Conservation (phyloP, 2,329 filamentous ascomycete species). For the Talaromyces atroroseus region DNA sequence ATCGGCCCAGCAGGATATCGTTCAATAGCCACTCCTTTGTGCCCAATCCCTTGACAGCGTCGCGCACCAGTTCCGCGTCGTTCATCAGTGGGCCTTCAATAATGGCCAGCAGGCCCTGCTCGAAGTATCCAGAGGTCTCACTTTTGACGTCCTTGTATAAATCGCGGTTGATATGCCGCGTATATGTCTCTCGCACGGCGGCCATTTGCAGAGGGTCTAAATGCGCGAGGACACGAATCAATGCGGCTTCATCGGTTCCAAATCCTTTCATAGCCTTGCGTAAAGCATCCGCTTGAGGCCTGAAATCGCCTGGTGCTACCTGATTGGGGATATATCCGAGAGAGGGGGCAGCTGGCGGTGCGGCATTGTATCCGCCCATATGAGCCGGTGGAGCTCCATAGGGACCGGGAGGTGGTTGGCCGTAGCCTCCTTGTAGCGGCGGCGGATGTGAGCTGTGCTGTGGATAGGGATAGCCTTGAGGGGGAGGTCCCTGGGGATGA, state of each 20-base stretch:
- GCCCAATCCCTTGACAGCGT: constrained; percentile 70
- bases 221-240: constrained; percentile 65
- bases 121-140: constrained; percentile 71
- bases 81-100: constrained; percentile 71
- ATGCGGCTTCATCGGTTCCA: constrained; percentile 74
- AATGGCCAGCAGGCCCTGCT: constrained; percentile 67
- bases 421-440: constrained; percentile 18
- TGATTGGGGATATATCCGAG: constrained; percentile 70
- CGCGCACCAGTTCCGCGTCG: constrained; percentile 65
- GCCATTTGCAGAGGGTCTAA: constrained; percentile 76
- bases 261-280: constrained; percentile 88
- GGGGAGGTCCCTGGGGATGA: constrained; percentile 9
- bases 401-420: constrained; percentile 18
- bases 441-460: constrained; percentile 22
- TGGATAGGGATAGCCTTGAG: constrained; percentile 15
- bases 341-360: constrained; percentile 60
- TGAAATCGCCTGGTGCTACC: constrained; percentile 61
- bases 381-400: constrained; percentile 24
- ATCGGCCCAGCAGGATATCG: constrained; percentile 74
- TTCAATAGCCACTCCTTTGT: constrained; percentile 85
- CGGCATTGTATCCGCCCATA: constrained; percentile 18
- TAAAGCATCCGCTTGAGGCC: constrained; percentile 63
- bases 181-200: constrained; percentile 62
- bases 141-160: constrained; percentile 70
- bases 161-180: constrained; percentile 59